Conservation (phyloP, 352 stramenopile genomes). For the Elongisporangium prolatum region DNA sequence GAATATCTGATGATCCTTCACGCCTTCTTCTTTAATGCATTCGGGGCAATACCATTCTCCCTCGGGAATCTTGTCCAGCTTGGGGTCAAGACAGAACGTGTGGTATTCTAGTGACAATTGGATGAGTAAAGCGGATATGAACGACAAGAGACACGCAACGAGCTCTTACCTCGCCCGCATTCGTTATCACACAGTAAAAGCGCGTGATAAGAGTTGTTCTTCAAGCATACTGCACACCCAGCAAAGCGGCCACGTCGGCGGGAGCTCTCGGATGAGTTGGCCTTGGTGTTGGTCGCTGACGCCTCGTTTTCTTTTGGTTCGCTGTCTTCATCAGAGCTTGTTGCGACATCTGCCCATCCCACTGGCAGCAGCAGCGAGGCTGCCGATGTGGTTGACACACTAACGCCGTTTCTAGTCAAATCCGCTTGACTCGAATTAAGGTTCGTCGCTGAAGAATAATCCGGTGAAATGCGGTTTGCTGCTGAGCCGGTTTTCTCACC, state of each 20-base stretch:
- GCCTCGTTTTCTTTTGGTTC: not conserved
- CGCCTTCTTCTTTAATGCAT: conserved; percentile 20
- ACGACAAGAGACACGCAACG: not conserved
- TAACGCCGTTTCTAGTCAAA: too few relatives aligned
- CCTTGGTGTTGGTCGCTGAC: not conserved
- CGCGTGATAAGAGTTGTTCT: conserved; percentile 36
- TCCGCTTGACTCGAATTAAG: not conserved
- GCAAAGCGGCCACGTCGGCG: conserved; percentile 3
- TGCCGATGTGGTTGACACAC: not conserved
- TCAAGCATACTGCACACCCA: conserved; percentile 22
- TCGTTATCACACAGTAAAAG: conserved; percentile 51
- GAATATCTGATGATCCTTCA: conserved; percentile 22
- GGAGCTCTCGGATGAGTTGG: not conserved
- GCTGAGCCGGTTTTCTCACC: not conserved
- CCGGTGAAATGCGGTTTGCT: not conserved
- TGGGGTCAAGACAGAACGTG: conserved; percentile 37
- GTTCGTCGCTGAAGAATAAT: not conserved
- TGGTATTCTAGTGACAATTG: conserved; percentile 26
- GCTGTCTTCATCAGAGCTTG: not conserved
- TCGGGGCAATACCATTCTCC: conserved; percentile 46
- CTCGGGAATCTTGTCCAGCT: conserved; percentile 37
- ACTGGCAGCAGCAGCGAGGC: not conserved
- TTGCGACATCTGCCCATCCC: not conserved
- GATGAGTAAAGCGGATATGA: not conserved
- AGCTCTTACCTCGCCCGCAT: conserved; percentile 25